Conservation (phyloP, 1,139 yeast species). For the Blastobotrys proliferans region DNA sequence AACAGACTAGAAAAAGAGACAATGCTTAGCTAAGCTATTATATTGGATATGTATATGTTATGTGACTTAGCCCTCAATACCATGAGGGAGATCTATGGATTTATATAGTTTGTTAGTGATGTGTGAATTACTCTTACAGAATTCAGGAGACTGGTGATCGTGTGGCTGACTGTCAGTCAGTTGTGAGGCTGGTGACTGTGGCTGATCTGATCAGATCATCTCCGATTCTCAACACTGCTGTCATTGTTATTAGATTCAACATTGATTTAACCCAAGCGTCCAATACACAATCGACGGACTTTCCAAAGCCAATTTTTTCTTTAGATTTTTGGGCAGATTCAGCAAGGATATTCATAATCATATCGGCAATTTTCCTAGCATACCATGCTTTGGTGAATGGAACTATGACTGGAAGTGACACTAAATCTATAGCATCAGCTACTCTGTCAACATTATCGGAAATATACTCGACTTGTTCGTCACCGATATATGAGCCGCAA, state of each 20-base stretch:
- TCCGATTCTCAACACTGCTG: no score
- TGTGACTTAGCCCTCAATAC: no score
- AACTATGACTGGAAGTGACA: conserved; percentile 91
- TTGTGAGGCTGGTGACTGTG: no score
- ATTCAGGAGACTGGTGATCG: no score
- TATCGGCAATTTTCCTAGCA: conserved; percentile 88
- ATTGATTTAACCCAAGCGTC: conserved; percentile 90
- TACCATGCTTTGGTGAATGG: conserved; percentile 98
- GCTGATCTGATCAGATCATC: no score
- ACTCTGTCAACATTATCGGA: conserved; percentile 89
- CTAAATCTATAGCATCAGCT: conserved; percentile 94
- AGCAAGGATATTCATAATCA: conserved; percentile 88
- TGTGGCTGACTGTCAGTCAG: no score
- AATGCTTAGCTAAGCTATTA: no score
- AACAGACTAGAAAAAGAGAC: no score
- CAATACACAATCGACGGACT: conserved; percentile 80
- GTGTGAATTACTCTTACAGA: no score
- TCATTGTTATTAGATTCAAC: conserved; percentile 66
- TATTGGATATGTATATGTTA: no score
- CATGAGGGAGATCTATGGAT: no score
- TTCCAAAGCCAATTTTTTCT: conserved; percentile 68
- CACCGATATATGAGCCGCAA: conserved; percentile 92
- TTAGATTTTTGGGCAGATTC: conserved; percentile 84
- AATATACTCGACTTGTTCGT: conserved; percentile 76
- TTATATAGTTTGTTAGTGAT: no score